Evolutionary conservation across 257 asterid species (phyloP), one percentile per base, ranked within the genome.

Genomic region (Nicotiana benthamiana): DNA sequence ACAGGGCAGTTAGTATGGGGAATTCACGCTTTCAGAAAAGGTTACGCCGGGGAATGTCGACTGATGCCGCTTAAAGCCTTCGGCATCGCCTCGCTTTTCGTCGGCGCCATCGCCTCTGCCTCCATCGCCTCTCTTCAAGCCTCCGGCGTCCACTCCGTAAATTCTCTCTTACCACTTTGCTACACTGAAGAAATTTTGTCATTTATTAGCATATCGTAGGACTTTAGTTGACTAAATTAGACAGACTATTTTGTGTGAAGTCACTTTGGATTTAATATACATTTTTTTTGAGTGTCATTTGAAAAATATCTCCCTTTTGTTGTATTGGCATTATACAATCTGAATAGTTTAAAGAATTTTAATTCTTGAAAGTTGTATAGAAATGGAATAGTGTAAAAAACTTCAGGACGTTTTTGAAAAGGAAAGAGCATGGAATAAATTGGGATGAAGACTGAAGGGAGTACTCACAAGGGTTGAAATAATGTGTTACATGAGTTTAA

Each of bases 11-110:
- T 92, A 17, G 86, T 89, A 27, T 91, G 89, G 91, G 98, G 89
- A 1, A 76, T 87, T 77, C 84, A 85, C 68, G 40, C 84, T 12
- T 74, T 60, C 75, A 83, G 85, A 64, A 90, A 43, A 87, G 97
- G 97, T 15, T 82, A 67, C 82, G 77, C 91, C 81, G 94, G 93
- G 51, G 89, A 87, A 72, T 87, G 88, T 20, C 75, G 46, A 77
- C 48, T 89, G 75, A 92, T 94, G 98, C 97, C 97, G 57, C 43
- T 92, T 24, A 92, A 89, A 87, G 98, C 98, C 76, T 91, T 93
- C 86, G 87, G 88, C 65, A 93, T 92, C 52, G 93, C 95, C 22
- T 88, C 97, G 22, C 93, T 94, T 83, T 86, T 92, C 84, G 87
- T 92, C 85, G 94, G 97, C 82, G 89, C 95, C 84, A 65, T 83